Evolutionary conservation across 1,284 basidiomycete genomes (phyloP), one percentile per base, ranked within the genome.

Genomic region (Austropuccinia psidii): DNA sequence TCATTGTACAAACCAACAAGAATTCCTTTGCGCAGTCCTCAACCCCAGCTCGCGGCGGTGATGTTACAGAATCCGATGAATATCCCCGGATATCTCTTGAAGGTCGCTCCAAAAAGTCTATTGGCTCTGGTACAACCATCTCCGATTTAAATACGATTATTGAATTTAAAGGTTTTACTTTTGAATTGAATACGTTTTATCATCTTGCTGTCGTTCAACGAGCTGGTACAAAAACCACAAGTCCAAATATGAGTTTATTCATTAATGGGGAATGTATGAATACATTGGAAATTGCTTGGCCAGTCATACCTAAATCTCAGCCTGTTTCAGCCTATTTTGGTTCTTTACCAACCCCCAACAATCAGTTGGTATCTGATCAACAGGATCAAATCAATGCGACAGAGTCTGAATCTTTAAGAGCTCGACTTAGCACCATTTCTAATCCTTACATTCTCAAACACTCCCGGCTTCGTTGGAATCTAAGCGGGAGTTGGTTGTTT

Each of bases 171-270:
- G 29, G 62, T 9, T 21, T 73, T n/a, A 29, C 24, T n/a, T 49
- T 73, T 31, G 43, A 50, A 19, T 47, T 52, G 4, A 47, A 52
- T 33, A 55, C 49, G 50, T 73, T 73, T 43, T 55, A 73, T 45
- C 69, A 73, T 31, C 49, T 73, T 37, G 69, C 69, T 41, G 57
- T 73, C 43, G 69, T 73, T 45, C 69, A 73, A 49, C 43, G 54
- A 55, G 45, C 50, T 31, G 58, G 29, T n/a, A 52, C 15, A n/a
- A 73, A 45, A 73, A 52, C 31, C 39, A 50, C 49, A 19, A 43
- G 49, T 37, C 62, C 69, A 19, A 43, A 17, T 13, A 58, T 73
- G 19, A 41, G 43, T 31, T 52, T 73, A n/a, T 64, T 62, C 39
- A 45, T 73, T 29, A 37, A 73, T 33, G 69, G 69, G 9, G 60